Evolutionary conservation across 2,329 filamentous ascomycete species (phyloP).

Genomic region (Diplodia mutila): DNA sequence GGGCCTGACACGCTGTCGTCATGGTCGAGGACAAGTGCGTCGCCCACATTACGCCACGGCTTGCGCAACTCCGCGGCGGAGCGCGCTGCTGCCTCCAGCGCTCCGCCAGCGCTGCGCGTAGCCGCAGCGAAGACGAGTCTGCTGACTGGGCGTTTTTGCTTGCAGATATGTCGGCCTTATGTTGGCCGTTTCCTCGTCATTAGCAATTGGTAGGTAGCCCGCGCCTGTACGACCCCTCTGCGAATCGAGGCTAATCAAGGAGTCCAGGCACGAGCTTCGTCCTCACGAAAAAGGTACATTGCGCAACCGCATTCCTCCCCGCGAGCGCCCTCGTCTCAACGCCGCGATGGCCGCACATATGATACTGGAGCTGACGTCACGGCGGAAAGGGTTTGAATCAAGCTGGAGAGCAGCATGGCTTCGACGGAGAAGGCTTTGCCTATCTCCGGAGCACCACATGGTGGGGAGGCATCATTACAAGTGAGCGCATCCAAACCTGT

Average conservation of each 20-base stretch:
- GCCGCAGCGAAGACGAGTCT: not conserved
- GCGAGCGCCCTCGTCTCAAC: constrained; percentile 1
- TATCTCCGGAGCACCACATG: constrained; percentile 94
- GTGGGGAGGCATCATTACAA: constrained; percentile 92
- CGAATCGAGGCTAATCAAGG: constrained; percentile 28
- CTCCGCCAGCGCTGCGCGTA: not conserved
- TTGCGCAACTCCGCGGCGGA: not conserved
- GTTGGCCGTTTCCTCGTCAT: constrained; percentile 46
- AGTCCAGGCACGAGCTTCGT: constrained; percentile 87
- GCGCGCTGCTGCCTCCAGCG: not conserved
- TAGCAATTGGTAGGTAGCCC: constrained; percentile 41
- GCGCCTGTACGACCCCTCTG: not conserved
- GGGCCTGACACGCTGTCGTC: constrained; percentile 26
- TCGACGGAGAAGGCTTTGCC: constrained; percentile 93
- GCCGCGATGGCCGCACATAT: not conserved
- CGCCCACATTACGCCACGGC: constrained; percentile 2
- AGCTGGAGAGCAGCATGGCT: constrained; percentile 87
- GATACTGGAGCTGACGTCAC: constrained; percentile 28
- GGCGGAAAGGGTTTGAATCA: constrained; percentile 76
- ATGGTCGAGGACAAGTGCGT: constrained; percentile 48
- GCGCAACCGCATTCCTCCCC: constrained; percentile 5
- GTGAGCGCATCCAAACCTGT: constrained; percentile 56
- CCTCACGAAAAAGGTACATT: constrained; percentile 91
- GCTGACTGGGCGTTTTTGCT: not conserved
- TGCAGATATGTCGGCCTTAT: constrained; percentile 47